Base-by-base conservation (phyloP, 495 filamentous ascomycete genomes). In the Lasiosphaeriaceae sp. region DNA sequence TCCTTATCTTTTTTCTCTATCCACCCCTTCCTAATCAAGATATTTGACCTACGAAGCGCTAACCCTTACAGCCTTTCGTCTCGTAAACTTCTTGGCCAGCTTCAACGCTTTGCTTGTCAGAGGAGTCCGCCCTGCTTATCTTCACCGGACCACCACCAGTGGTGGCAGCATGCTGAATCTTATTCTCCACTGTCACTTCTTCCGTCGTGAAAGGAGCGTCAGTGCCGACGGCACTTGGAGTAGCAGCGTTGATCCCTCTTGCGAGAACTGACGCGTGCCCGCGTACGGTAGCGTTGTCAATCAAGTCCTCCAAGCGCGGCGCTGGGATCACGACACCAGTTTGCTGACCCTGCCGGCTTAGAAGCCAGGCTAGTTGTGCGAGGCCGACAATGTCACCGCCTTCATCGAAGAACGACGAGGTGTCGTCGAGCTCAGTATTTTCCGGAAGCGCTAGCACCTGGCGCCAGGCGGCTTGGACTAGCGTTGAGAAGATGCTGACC, bases 371-470 rank as follows among this genome's bases (percentile, higher is more conserved):
- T 0, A 65, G 47, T 39, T 65, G 62, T 6, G 62, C 58, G 0
- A 65, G 56, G 12, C 47, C 58, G 24, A 61, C 54, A 24, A 65
- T 65, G 41, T 65, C 62, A 29, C 62, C 62, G 7, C 62, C 58
- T 1, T 61, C 16, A 31, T 22, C 51, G 47, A 65, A 65, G 50
- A 65, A 65, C 7, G 62, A 65, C 2, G 45, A 54, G 23, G 54
- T 31, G 2, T 26, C 5, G 29, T 59, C 50, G 24, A 63, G 43
- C 3, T 44, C 20, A 11, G 54, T n/a, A 0, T 31, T 31, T 3
- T 37, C 12, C 24, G 34, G 11, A 16, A 47, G 41, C 0, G 12
- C 21, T 2, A 65, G 49, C 1, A 59, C 62, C n/a, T 59, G 52
- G 2, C 35, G 52, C 62, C 62, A 65, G 9, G 52, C 45, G 8